These are phyloP conservation scores for Psilocybe tampanensis DNA, from an alignment of 768 basidiomycete genomes.

Conservation along the genomic window DNA sequence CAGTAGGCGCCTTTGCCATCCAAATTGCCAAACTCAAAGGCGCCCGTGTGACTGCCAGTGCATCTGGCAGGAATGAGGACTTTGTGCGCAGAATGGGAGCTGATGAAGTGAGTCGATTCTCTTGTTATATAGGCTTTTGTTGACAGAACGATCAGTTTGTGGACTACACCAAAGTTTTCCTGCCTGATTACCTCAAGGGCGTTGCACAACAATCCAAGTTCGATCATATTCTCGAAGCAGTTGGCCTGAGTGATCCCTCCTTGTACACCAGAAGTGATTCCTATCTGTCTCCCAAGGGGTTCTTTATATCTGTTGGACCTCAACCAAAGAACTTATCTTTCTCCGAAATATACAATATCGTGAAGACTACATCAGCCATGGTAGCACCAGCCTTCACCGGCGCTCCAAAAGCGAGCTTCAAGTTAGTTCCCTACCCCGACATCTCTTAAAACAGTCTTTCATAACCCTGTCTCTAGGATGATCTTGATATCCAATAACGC, in stretches of 20 bases:
- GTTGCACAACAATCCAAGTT: slow-evolving; percentile 50
- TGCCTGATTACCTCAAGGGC: slow-evolving; percentile 46
- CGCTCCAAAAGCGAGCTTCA: slow-evolving; percentile 46
- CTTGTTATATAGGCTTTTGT: neutral
- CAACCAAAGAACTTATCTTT: slow-evolving; percentile 32
- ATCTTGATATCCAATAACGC: slow-evolving; percentile 32
- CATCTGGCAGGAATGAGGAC: slow-evolving; percentile 58
- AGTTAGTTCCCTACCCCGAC: slow-evolving; percentile 33
- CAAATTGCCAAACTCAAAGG: slow-evolving; percentile 70
- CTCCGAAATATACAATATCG: slow-evolving; percentile 31
- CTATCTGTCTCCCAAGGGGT: slow-evolving; percentile 57
- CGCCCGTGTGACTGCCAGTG: slow-evolving; percentile 57
- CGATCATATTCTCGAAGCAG: slow-evolving; percentile 61
- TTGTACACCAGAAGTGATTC: slow-evolving; percentile 49
- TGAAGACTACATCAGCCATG: slow-evolving; percentile 34
- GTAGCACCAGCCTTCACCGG: slow-evolving; percentile 51
- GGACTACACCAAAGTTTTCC: slow-evolving; percentile 57
- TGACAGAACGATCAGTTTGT: slow-evolving; percentile 41
- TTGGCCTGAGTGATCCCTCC: slow-evolving; percentile 45
- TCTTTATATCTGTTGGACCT: slow-evolving; percentile 55
- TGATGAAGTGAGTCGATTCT: slow-evolving; percentile 53
- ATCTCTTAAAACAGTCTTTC: neutral
- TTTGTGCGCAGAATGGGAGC: slow-evolving; percentile 62
- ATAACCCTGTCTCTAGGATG: neutral
- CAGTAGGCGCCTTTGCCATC: slow-evolving; percentile 68